A percentile compares a stretch with the other conserved stretches of the same genome.
phyloP scores from a whole-genome alignment of 805 yeast species.

The Jamesozyma piceae region DNA sequence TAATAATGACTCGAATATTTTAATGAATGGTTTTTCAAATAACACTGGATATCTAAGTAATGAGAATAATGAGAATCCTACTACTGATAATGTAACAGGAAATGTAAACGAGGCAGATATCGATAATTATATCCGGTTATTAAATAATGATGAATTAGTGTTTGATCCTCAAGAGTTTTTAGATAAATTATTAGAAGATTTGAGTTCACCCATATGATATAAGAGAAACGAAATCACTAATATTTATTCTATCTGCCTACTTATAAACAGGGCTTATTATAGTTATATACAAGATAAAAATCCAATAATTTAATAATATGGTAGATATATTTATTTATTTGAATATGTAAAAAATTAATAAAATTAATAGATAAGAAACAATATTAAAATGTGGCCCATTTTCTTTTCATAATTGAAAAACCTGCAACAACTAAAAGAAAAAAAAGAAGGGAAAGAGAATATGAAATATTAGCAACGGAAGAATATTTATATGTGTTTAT shows the following conservation, averaged over 20 bases:
- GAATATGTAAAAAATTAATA: neutral
- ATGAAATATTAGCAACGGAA: no score
- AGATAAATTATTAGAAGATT: constrained; percentile 8
- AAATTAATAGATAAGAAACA: no score
- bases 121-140: neutral
- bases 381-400: no score
- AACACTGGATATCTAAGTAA: neutral
- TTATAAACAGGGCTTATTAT: neutral
- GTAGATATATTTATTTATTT: neutral
- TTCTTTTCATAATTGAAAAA: no score
- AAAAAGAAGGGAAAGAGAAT: neutral
- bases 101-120: neutral
- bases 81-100: neutral
- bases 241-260: neutral
- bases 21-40: neutral
- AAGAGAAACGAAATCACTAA: neutral
- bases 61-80: neutral
- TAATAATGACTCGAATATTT: neutral
- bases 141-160: constrained; percentile 1
- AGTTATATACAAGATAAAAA: no score
- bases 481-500: no score
- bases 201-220: constrained; percentile 1
- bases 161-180: constrained; percentile 8
- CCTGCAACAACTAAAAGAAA: neutral
- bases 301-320: neutral